A percentile compares a stretch with the other conserved stretches of the same genome.
These are phyloP conservation scores for Fusarium sp. DNA, from an alignment of 2,329 filamentous ascomycete genomes.

Conservation along the genomic window DNA sequence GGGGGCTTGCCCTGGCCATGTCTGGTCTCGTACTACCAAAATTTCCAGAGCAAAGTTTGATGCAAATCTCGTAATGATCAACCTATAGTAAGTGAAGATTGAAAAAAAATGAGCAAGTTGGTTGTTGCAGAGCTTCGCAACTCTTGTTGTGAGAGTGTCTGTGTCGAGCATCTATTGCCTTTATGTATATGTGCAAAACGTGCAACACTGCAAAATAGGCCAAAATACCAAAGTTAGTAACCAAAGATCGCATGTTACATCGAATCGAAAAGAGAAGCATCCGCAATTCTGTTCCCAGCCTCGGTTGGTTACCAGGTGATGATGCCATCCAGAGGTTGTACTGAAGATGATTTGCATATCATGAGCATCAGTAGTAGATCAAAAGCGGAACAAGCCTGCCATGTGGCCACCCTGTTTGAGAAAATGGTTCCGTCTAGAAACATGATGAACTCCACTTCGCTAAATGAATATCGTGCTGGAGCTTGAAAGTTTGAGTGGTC, in stretches of 20 bases:
- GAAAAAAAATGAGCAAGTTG: not conserved
- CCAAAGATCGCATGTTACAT: not conserved
- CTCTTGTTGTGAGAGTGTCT: not conserved
- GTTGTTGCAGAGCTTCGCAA: not conserved
- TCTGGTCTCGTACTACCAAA: not conserved
- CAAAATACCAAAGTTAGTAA: not conserved
- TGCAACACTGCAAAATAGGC: not conserved
- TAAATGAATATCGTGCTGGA: not conserved
- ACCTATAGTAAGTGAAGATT: not conserved
- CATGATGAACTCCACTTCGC: constrained; percentile 23
- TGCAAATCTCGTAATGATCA: not conserved
- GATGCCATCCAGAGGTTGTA: constrained; percentile 16
- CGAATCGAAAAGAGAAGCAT: not conserved
- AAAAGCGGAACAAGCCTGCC: constrained; percentile 34
- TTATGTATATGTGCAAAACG: not conserved
- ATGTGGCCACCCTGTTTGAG: constrained; percentile 41
- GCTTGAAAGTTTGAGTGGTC: constrained; percentile 20
- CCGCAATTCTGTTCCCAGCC: not conserved
- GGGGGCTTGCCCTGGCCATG: not conserved
- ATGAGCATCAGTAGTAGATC: constrained; percentile 18
- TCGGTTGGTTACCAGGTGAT: not conserved
- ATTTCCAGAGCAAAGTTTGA: not conserved
- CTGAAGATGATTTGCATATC: constrained; percentile 15
- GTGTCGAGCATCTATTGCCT: not conserved
- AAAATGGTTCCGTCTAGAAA: constrained; percentile 18